Conservation (phyloP, 768 basidiomycete species). For the Tubosaeta sp. region DNA sequence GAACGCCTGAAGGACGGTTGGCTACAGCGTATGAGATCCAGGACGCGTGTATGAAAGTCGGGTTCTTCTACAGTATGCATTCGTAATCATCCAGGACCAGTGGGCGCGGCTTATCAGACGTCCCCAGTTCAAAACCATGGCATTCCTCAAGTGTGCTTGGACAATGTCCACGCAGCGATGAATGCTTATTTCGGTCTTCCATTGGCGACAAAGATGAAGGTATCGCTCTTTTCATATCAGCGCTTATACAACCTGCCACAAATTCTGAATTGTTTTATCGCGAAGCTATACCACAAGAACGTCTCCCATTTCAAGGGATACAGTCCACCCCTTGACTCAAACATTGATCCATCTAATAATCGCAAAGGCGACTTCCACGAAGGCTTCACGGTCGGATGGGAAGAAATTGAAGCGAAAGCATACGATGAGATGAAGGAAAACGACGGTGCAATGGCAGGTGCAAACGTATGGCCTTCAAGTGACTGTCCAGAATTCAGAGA, state of each 20-base stretch:
- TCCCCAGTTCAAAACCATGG: slow-evolving; percentile 69
- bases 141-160: slow-evolving; percentile 51
- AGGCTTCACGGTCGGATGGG: slow-evolving; percentile 84
- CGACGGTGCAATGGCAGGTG: slow-evolving; percentile 60
- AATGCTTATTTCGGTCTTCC: slow-evolving; percentile 67
- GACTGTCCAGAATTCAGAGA: slow-evolving; percentile 57
- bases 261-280: neutral
- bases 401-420: slow-evolving; percentile 36
- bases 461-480: slow-evolving; percentile 75
- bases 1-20: slow-evolving; percentile 31
- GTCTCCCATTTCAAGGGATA: slow-evolving; percentile 76
- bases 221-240: slow-evolving; percentile 19
- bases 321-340: slow-evolving; percentile 63
- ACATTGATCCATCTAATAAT: slow-evolving; percentile 61
- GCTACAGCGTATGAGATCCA: slow-evolving; percentile 55
- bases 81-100: neutral
- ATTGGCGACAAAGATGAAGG: slow-evolving; percentile 62
- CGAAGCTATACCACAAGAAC: slow-evolving; percentile 64
- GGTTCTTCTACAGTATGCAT: slow-evolving; percentile 74
- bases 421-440: slow-evolving; percentile 28
- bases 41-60: slow-evolving; percentile 75
- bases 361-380: slow-evolving; percentile 86
- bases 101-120: neutral
- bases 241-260: neutral
- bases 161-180: slow-evolving; percentile 41